Evolutionary conservation across 179 eudicot species (phyloP), one percentile per base, ranked within the genome.

Genomic region (Gypsophila paniculata): DNA sequence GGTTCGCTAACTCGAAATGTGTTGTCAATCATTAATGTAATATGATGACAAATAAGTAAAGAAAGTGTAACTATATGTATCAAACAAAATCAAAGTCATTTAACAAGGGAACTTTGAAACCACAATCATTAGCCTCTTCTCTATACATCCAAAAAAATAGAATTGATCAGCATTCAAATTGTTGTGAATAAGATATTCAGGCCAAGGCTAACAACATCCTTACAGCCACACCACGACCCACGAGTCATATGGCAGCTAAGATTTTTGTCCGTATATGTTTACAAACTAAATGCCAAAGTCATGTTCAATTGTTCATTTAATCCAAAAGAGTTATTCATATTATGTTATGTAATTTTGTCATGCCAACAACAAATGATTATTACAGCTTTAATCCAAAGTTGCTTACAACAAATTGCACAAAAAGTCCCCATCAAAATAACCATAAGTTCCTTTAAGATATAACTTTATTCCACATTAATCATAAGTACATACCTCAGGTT

Each of bases 401-500:
- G 34, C 34, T 29, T 39, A 58, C 61, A 21, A 22, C 32, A 14
- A 58, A 62, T 17, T 23, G 57, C 36, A 46, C 39, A 3, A 66
- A 64, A 64, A 39, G 25, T 22, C 46, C 25, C 46, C 58, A 25
- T 26, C 15, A 9, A 39, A 51, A 32, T 3, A 63, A 36, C 11
- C 12, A 13, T 63, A 38, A 2, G 49, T 38, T n/a, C 18, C 12
- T 61, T 14, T 5, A 39, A 61, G 19, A 49, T 13, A 11, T 29
- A 29, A 29, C 34, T 46, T 65, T 0, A 61, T 55, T 53, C 18
- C 48, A 58, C 57, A 51, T 7, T 10, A 48, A 70, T 12, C 38
- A 48, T 48, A 21, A 25, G 25, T 44, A 42, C 54, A 18, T 76
- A 82, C 85, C 85, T 82, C 82, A 58, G 72, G 61, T 53, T 76